Conservation (phyloP, 2,329 filamentous ascomycete species). For the Penicillium corylophilum region DNA sequence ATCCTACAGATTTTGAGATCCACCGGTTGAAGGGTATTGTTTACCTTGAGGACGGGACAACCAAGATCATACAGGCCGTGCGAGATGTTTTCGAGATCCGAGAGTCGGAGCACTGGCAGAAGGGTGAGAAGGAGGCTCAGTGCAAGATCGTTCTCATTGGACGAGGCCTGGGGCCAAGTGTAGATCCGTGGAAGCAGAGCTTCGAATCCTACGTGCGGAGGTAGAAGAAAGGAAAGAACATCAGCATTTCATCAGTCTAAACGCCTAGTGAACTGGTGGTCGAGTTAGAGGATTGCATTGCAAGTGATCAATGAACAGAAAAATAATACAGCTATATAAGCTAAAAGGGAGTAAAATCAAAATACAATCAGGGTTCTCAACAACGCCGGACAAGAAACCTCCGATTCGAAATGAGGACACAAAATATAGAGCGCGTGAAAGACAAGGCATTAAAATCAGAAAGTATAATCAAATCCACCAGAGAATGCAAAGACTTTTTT, state of each 20-base stretch:
- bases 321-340: slow-evolving; percentile 32
- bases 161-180: slow-evolving; percentile 38
- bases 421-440: slow-evolving; percentile 7
- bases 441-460: slow-evolving; percentile 7
- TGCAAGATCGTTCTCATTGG: slow-evolving; percentile 52
- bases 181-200: slow-evolving; percentile 35
- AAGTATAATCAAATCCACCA: slow-evolving; percentile 16
- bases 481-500: slow-evolving; percentile 18
- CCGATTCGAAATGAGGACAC: slow-evolving; percentile 9
- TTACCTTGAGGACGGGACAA: slow-evolving; percentile 60
- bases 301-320: slow-evolving; percentile 6
- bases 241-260: not conserved
- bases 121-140: slow-evolving; percentile 23
- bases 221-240: not conserved
- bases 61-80: slow-evolving; percentile 85
- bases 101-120: slow-evolving; percentile 49
- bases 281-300: slow-evolving; percentile 15
- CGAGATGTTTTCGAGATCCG: slow-evolving; percentile 90
- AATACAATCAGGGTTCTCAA: slow-evolving; percentile 26
- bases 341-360: slow-evolving; percentile 24
- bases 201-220: slow-evolving; percentile 31
- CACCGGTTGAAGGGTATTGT: slow-evolving; percentile 85
- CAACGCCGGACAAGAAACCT: slow-evolving; percentile 18
- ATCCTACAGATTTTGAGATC: slow-evolving; percentile 64
- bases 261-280: not conserved